These are phyloP conservation scores for Albizia julibrissin DNA, from an alignment of 306 rosid species.

Conservation along the genomic window DNA sequence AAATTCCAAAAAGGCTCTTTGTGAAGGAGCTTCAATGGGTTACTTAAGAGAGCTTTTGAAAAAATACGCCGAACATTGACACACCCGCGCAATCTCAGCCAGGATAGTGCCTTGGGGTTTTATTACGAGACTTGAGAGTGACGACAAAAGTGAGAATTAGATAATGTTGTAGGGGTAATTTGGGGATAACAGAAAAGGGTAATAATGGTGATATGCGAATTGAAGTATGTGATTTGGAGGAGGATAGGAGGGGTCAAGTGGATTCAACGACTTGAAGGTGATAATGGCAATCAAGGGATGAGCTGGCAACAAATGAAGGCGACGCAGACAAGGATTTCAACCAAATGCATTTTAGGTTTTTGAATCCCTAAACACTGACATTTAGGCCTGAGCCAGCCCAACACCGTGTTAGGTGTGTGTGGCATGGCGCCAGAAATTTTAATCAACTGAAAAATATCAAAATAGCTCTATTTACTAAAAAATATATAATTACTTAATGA, in stretches of 20 bases:
- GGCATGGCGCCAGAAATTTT: not conserved
- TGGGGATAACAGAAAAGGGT: not conserved
- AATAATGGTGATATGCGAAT: not conserved
- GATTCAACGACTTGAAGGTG: not conserved
- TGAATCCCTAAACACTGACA: not conserved
- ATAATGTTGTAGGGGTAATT: conserved; percentile 47
- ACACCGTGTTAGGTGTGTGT: not conserved
- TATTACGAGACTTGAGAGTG: not conserved
- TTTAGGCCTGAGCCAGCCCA: not conserved
- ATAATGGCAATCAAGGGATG: not conserved
- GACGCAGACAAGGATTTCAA: not conserved
- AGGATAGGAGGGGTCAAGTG: not conserved
- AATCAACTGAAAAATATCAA: not conserved
- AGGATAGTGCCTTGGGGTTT: conserved; percentile 31
- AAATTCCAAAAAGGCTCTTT: conserved; percentile 27
- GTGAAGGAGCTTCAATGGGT: conserved; percentile 18
- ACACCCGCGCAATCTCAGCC: not conserved
- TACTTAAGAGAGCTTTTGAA: not conserved
- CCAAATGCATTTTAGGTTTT: not conserved
- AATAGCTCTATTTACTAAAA: not conserved
- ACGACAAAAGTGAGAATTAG: conserved; percentile 7
- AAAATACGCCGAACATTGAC: not conserved
- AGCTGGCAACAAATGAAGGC: conserved; percentile 18
- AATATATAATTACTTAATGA: no score
- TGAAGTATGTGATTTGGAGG: not conserved